Percentiles rank a stretch among this genome's conserved stretches.
Conservation (phyloP, 306 rosid species). For the Cicer cuneatum region DNA sequence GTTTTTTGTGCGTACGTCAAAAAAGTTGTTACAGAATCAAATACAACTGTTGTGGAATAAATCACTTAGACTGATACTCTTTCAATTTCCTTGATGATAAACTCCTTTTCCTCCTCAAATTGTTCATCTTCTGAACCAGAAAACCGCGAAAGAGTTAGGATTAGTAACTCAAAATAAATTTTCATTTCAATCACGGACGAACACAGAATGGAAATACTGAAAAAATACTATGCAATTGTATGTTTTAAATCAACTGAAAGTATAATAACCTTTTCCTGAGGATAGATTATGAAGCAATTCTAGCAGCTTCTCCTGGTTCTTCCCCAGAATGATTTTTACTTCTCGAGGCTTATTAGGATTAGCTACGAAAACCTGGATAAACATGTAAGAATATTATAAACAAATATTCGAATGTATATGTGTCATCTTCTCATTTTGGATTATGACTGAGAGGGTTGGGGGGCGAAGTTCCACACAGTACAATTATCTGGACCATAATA, state of each 20-base stretch:
- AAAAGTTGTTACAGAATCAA: conserved; percentile 39
- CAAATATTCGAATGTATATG: not conserved
- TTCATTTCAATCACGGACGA: not conserved
- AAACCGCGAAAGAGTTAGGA: conserved; percentile 28
- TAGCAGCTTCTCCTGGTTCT: conserved; percentile 78
- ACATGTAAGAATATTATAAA: conserved; percentile 10
- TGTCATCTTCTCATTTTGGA: too few relatives aligned
- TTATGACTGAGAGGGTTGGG: too few relatives aligned
- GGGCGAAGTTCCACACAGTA: too few relatives aligned
- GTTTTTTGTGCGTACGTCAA: too few relatives aligned
- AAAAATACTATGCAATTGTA: not conserved
- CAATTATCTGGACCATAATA: too few relatives aligned
- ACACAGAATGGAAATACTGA: conserved; percentile 29
- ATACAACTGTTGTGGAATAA: conserved; percentile 25
- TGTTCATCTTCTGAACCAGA: conserved; percentile 97
- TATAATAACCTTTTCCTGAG: conserved; percentile 72
- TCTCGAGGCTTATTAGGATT: conserved; percentile 90
- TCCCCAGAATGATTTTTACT: conserved; percentile 73
- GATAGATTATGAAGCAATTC: conserved; percentile 80
- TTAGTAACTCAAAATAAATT: not conserved
- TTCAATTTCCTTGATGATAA: conserved; percentile 79
- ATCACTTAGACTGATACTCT: conserved; percentile 52
- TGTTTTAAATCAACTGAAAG: conserved; percentile 39
- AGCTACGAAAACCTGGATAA: conserved; percentile 84
- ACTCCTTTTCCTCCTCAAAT: conserved; percentile 93